Conservation (phyloP, 2,329 filamentous ascomycete genomes). For the Fusarium drepaniforme region DNA sequence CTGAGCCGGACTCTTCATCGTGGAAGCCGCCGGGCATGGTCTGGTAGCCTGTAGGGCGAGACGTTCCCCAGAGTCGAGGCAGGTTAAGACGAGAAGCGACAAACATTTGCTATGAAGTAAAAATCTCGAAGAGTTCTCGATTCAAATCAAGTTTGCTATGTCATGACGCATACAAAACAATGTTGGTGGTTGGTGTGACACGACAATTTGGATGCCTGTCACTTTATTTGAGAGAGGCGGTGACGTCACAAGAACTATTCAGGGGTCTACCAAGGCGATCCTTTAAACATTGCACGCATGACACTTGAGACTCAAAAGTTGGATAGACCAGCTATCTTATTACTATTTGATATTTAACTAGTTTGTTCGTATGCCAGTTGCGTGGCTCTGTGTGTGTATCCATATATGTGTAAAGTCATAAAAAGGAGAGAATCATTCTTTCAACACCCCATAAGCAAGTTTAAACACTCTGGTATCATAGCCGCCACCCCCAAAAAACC, state of each 20-base stretch:
- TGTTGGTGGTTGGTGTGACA: background rate
- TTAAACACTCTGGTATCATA: slow-evolving; percentile 39
- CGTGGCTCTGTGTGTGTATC: background rate
- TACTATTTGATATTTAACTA: slow-evolving; percentile 25
- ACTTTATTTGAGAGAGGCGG: background rate
- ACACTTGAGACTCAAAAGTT: background rate
- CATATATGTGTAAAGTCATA: background rate
- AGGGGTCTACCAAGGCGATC: background rate
- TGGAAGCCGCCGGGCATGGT: slow-evolving; percentile 45
- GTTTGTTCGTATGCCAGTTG: slow-evolving; percentile 13
- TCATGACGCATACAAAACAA: background rate
- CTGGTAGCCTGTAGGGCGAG: slow-evolving; percentile 22
- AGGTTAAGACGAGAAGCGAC: slow-evolving; percentile 11
- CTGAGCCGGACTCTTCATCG: slow-evolving; percentile 52
- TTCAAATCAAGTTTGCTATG: background rate
- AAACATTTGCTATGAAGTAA: slow-evolving; percentile 11
- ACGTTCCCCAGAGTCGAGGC: slow-evolving; percentile 27
- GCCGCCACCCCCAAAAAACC: slow-evolving; percentile 1
- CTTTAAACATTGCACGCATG: background rate
- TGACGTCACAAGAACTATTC: slow-evolving; percentile 23
- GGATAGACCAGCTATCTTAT: slow-evolving; percentile 38
- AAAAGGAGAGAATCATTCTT: slow-evolving; percentile 10
- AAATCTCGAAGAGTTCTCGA: too few relatives aligned
- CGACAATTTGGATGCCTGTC: background rate
- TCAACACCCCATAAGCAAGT: slow-evolving; percentile 5